A percentile compares a stretch with the other conserved stretches of the same genome.
These are phyloP conservation scores for Trypanosoma melophagium DNA, from an alignment of 208 protist genomes.

Conservation along the genomic window DNA sequence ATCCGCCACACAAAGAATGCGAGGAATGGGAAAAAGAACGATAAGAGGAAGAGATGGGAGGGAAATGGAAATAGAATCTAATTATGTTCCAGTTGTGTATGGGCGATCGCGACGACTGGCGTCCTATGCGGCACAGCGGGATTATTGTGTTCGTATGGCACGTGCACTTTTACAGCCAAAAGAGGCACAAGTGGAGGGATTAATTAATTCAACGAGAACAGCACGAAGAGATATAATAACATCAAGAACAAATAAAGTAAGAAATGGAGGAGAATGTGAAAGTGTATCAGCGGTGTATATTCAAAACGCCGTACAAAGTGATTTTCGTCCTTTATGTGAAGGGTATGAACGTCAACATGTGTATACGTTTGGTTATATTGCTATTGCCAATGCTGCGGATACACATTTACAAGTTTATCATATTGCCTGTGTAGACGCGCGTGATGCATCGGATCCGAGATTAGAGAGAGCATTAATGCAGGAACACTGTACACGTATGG, in stretches of 20 bases:
- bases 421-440: constrained; percentile 23
- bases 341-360: constrained; percentile 26
- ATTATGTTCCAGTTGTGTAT: too few relatives aligned
- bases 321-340: constrained; percentile 4
- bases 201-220: too few relatives aligned
- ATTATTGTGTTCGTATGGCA: constrained; percentile 14
- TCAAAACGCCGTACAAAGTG: constrained; percentile 20
- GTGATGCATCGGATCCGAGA: neutral
- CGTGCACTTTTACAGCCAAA: constrained; percentile 8
- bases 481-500: constrained; percentile 20
- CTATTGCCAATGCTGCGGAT: neutral
- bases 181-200: neutral
- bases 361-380: constrained; percentile 30
- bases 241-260: too few relatives aligned
- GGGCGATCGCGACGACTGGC: constrained; percentile 5
- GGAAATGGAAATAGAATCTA: too few relatives aligned
- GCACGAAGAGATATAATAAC: too few relatives aligned
- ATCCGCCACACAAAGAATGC: too few relatives aligned
- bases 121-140: constrained; percentile 2
- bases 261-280: too few relatives aligned
- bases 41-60: constrained; percentile 11
- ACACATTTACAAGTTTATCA: constrained; percentile 13
- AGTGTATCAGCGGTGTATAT: constrained; percentile 17
- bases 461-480: constrained; percentile 11
- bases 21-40: too few relatives aligned